Percentiles rank a stretch among this genome's conserved stretches.
phyloP scores from a whole-genome alignment of 148 eudicot genomes.

The Chenopodium album region DNA sequence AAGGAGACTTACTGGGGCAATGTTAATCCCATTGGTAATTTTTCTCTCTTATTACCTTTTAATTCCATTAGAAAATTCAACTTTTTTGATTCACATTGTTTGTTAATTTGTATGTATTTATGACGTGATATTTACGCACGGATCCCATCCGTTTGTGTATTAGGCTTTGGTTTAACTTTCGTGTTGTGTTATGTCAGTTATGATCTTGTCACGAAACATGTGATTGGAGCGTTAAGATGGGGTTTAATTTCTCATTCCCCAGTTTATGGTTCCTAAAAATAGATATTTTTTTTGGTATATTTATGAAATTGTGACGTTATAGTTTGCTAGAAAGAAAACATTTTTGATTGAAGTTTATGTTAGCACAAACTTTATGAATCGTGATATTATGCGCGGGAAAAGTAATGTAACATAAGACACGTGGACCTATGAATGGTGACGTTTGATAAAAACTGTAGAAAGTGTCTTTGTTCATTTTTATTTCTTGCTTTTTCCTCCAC shows the following conservation, averaged over 20 bases:
- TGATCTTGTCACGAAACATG: not conserved
- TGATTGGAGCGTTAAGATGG: not conserved
- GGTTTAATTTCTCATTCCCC: not conserved
- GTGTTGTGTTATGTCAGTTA: not conserved
- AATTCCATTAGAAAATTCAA: not conserved
- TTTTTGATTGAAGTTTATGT: conserved; percentile 1
- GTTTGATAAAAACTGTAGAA: not conserved
- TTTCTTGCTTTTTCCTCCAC: conserved; percentile 7
- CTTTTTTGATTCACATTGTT: not conserved
- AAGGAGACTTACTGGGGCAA: conserved; percentile 98
- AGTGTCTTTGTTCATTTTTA: not conserved
- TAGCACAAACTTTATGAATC: not conserved
- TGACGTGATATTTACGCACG: not conserved
- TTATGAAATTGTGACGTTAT: not conserved
- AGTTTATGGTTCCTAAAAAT: not conserved
- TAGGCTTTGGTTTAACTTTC: no score
- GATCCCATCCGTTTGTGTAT: no score
- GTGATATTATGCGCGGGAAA: conserved; percentile 23
- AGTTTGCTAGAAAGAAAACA: not conserved
- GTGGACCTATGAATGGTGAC: conserved; percentile 11
- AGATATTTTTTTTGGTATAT: no score
- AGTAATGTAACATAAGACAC: conserved; percentile 15
- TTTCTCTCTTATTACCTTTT: not conserved
- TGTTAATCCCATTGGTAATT: conserved; percentile 90
- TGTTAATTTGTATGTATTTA: not conserved